Evolutionary conservation across 1,284 basidiomycete species (phyloP).

Genomic region (Sanghuangporus baumii): DNA sequence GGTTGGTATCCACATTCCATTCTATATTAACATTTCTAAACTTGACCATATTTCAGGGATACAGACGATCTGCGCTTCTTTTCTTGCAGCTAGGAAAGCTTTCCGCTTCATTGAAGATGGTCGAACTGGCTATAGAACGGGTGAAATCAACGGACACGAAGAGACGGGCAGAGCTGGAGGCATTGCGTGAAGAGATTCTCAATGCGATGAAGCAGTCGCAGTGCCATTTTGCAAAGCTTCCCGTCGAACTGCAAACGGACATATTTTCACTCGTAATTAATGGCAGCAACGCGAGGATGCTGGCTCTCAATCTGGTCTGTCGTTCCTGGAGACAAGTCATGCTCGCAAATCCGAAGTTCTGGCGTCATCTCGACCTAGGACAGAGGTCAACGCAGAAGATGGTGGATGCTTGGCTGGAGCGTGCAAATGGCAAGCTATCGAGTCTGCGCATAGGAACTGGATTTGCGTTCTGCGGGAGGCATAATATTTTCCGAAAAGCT

Average conservation of each 20-base stretch:
- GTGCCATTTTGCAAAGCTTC: not conserved
- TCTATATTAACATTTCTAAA: not conserved
- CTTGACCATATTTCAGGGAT: not conserved
- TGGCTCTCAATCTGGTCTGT: not conserved
- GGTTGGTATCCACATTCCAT: not conserved
- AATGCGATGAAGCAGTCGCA: not conserved
- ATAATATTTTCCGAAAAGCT: not conserved
- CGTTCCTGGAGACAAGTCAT: not conserved
- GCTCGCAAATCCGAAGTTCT: not conserved
- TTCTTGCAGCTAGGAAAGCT: not conserved
- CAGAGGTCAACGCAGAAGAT: not conserved
- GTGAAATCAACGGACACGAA: not conserved
- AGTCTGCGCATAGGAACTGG: not conserved
- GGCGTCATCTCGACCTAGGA: not conserved
- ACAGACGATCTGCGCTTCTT: not conserved
- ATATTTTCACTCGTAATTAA: not conserved
- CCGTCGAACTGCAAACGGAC: not conserved
- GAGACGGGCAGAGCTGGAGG: not conserved
- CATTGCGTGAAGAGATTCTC: not conserved
- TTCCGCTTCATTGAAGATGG: not conserved
- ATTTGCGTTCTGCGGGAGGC: not conserved
- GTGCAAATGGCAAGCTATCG: not conserved
- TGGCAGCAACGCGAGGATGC: not conserved
- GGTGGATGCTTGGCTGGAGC: conserved; percentile 3
- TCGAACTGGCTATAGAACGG: not conserved